These are phyloP conservation scores for Phytophthora chlamydospora DNA, from an alignment of 352 stramenopile species.

Conservation along the genomic window DNA sequence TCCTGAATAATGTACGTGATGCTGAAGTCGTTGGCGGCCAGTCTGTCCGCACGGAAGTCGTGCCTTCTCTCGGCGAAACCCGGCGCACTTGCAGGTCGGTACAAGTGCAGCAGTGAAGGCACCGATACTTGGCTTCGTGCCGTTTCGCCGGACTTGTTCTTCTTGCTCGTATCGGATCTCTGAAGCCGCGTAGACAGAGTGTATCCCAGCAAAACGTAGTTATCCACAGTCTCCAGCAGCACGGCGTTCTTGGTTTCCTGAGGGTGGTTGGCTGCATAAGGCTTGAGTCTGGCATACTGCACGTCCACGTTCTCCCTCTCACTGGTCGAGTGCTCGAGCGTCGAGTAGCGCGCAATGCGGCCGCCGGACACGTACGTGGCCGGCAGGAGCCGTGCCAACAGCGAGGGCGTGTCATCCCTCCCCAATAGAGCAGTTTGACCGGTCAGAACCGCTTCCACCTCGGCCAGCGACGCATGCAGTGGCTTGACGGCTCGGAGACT, in stretches of 20 bases:
- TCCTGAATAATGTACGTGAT: constrained; percentile 83
- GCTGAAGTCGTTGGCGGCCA: constrained; percentile 54
- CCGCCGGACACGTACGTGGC: constrained; percentile 51
- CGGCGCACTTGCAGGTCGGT: constrained; percentile 50
- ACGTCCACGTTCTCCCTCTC: constrained; percentile 68
- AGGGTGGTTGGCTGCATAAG: constrained; percentile 29
- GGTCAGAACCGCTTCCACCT: constrained; percentile 63
- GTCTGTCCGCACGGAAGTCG: constrained; percentile 43
- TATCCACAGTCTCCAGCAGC: constrained; percentile 36
- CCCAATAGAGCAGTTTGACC: constrained; percentile 33
- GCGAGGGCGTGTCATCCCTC: constrained; percentile 31
- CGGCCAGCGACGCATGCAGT: constrained; percentile 50
- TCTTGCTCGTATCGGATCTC: constrained; percentile 57
- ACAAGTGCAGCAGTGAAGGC: constrained; percentile 70
- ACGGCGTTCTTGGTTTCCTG: constrained; percentile 9
- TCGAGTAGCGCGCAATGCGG: constrained; percentile 47
- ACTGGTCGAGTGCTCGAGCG: constrained; percentile 60
- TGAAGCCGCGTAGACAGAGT: constrained; percentile 65
- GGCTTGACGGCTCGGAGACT: constrained; percentile 64
- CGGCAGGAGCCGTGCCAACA: constrained; percentile 52
- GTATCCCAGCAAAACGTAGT: constrained; percentile 69
- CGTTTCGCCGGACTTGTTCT: constrained; percentile 8
- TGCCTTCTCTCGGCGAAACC: constrained; percentile 39
- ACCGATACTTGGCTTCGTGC: constrained; percentile 37
- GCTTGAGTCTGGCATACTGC: constrained; percentile 56